Conservation (phyloP, 495 filamentous ascomycete genomes). For the Penicillium tannophilum region DNA sequence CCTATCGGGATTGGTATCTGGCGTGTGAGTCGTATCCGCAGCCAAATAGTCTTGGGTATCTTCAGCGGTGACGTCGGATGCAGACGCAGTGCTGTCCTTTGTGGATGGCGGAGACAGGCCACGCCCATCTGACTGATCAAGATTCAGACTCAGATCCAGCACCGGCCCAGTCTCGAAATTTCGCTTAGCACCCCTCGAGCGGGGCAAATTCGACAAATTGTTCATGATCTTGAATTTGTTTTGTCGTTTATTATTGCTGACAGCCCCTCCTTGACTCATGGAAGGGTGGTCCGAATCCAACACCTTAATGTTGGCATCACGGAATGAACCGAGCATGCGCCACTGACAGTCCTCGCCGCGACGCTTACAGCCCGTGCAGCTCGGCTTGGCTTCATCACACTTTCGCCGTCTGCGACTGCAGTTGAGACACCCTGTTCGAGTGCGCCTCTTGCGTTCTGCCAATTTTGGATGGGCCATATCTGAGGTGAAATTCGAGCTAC, state of each 20-base stretch:
- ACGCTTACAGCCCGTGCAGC: conserved; percentile 34
- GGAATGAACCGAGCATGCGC: conserved; percentile 38
- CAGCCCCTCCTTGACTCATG: conserved; percentile 30
- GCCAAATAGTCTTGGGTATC: background rate
- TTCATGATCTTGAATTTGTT: conserved; percentile 38
- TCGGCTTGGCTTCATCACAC: conserved; percentile 37
- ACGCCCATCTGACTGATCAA: background rate
- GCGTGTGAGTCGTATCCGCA: background rate
- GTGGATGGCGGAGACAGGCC: conserved; percentile 4
- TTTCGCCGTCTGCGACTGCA: conserved; percentile 37
- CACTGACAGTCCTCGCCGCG: conserved; percentile 36
- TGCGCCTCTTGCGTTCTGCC: conserved; percentile 30
- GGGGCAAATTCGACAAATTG: conserved; percentile 5
- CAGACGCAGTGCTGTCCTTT: no score
- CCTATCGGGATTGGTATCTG: background rate
- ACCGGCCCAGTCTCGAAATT: background rate
- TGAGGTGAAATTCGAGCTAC: background rate
- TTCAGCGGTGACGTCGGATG: background rate
- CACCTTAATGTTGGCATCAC: conserved; percentile 36
- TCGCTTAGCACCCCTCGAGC: conserved; percentile 1
- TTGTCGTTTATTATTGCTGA: conserved; percentile 21
- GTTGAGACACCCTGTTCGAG: conserved; percentile 37
- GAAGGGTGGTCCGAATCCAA: conserved; percentile 35
- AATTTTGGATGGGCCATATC: conserved; percentile 9
- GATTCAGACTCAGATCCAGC: background rate